A percentile compares a stretch with the other conserved stretches of the same genome.
Conservation (phyloP, 768 basidiomycete genomes). For the Albatrellus ellisii region DNA sequence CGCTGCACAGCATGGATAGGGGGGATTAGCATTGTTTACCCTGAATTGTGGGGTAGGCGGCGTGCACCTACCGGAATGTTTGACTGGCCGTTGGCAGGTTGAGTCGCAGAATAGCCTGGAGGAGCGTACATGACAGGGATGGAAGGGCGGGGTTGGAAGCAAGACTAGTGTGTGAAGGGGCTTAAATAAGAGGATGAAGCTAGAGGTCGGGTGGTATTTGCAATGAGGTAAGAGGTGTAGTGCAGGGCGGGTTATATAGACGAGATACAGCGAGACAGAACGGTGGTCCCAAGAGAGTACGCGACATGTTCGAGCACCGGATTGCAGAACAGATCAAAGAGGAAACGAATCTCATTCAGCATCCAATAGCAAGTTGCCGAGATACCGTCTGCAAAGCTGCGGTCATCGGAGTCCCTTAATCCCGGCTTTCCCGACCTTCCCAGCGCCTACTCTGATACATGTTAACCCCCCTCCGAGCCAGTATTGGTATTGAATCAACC, state of each 20-base stretch:
- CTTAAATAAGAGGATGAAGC: neutral
- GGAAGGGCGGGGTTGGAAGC: neutral
- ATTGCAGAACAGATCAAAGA: too few relatives aligned
- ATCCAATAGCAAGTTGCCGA: too few relatives aligned
- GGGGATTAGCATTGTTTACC: neutral
- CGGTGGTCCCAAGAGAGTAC: neutral
- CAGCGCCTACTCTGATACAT: too few relatives aligned
- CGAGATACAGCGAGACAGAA: neutral
- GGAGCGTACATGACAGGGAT: conserved; percentile 8
- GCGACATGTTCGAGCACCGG: conserved; percentile 1
- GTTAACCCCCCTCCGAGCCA: too few relatives aligned
- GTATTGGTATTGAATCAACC: too few relatives aligned
- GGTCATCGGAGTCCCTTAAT: too few relatives aligned
- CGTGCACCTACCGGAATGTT: conserved; percentile 5
- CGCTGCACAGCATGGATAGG: neutral
- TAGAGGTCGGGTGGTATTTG: neutral
- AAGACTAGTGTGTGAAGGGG: neutral
- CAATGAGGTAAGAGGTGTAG: neutral
- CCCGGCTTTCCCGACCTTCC: too few relatives aligned
- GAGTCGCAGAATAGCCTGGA: conserved; percentile 5
- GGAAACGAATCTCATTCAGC: too few relatives aligned
- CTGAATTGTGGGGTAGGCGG: neutral
- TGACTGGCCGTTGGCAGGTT: conserved; percentile 10
- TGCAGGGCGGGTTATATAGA: neutral
- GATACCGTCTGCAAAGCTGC: too few relatives aligned